Evolutionary conservation across 768 basidiomycete genomes (phyloP).

Genomic region (Russula abietina): DNA sequence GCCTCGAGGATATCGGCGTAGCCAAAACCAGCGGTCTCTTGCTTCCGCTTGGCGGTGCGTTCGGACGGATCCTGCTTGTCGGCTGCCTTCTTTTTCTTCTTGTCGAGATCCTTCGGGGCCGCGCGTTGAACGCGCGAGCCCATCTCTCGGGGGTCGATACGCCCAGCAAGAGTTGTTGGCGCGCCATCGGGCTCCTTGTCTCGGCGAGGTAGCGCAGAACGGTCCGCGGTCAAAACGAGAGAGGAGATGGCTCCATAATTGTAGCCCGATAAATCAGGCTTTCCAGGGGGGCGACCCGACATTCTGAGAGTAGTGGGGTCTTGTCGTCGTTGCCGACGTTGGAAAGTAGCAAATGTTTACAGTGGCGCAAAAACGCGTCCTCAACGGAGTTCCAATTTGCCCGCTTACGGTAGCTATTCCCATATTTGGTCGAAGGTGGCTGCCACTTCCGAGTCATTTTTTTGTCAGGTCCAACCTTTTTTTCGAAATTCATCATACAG

Average conservation of each 20-base stretch:
- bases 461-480: too few relatives aligned
- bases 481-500: not conserved
- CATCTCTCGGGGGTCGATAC: conserved; percentile 88
- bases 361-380: not conserved
- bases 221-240: conserved; percentile 92
- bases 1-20: conserved; percentile 92
- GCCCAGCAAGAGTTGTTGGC: conserved; percentile 85
- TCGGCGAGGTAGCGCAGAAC: conserved; percentile 70
- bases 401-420: conserved; percentile 1
- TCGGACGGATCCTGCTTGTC: conserved; percentile 55
- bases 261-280: conserved; percentile 83
- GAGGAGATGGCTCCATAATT: conserved; percentile 96
- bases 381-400: conserved; percentile 1
- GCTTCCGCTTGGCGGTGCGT: conserved; percentile 52
- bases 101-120: conserved; percentile 81
- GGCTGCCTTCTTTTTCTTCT: conserved; percentile 85
- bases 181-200: conserved; percentile 98
- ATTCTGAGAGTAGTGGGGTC: conserved; percentile 27
- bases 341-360: not conserved
- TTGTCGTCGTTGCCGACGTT: conserved; percentile 21
- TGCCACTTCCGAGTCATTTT: too few relatives aligned
- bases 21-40: conserved; percentile 60
- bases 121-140: conserved; percentile 82
- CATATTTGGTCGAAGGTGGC: not conserved
- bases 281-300: conserved; percentile 40